Evolutionary conservation across 768 basidiomycete genomes (phyloP).

Genomic region (Pisolithus microcarpus): DNA sequence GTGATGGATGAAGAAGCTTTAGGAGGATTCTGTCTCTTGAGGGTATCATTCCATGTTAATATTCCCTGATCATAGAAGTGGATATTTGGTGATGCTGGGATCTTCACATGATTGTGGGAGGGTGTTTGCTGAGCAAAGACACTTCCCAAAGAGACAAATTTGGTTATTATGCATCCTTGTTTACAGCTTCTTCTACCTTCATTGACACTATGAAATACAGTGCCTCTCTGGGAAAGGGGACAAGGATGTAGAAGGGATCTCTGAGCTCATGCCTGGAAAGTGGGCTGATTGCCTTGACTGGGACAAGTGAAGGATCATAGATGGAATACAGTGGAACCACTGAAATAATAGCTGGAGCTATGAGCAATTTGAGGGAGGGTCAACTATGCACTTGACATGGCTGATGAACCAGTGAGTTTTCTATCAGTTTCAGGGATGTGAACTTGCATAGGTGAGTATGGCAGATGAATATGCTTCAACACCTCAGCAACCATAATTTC

Average conservation of each 20-base stretch:
- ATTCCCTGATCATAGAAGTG: not conserved
- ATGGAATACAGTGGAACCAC: too few species aligned
- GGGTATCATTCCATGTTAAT: constrained; percentile 90
- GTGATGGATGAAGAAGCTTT: constrained; percentile 94
- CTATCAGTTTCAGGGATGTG: too few species aligned
- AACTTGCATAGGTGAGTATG: too few species aligned
- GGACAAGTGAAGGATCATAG: constrained; percentile 50
- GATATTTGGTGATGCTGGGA: constrained; percentile 45
- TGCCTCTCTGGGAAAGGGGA: constrained; percentile 94
- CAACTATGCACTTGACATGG: too few species aligned
- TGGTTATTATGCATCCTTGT: constrained; percentile 72
- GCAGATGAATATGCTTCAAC: too few species aligned
- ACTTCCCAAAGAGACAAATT: constrained; percentile 73
- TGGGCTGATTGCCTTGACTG: constrained; percentile 94
- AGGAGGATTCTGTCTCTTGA: constrained; percentile 88
- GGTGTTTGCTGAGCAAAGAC: constrained; percentile 81
- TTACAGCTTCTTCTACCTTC: not conserved
- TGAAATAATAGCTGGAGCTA: too few species aligned
- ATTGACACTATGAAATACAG: constrained; percentile 30
- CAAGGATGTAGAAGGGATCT: constrained; percentile 97
- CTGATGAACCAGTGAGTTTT: too few species aligned
- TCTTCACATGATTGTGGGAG: constrained; percentile 94
- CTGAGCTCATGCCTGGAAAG: constrained; percentile 79
- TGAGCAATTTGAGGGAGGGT: too few species aligned
- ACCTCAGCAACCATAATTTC: too few species aligned